Percentiles rank a stretch among this genome's conserved stretches.
Evolutionary conservation across 2,329 filamentous ascomycete genomes (phyloP).

Genomic region (Cladosporium sp.): DNA sequence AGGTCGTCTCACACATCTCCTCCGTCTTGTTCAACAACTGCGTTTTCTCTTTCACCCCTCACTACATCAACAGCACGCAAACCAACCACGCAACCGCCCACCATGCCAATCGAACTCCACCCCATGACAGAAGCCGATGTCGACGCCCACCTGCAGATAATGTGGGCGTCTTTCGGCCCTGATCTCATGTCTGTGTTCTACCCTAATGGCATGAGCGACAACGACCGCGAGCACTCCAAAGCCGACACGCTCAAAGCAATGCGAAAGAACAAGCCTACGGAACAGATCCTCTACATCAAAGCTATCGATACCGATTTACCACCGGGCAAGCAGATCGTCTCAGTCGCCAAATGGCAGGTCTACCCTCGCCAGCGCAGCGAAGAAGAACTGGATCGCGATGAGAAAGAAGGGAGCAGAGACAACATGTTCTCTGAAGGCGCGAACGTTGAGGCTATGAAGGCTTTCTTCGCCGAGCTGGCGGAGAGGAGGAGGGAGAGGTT

Average conservation of each 20-base stretch:
- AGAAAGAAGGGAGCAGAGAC: conserved; percentile 16
- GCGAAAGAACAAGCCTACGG: conserved; percentile 7
- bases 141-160: conserved; percentile 21
- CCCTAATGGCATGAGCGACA: conserved; percentile 23
- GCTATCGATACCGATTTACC: conserved; percentile 28
- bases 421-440: conserved; percentile 16
- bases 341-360: conserved; percentile 30
- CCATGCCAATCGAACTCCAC: conserved; percentile 27
- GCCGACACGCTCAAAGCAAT: conserved; percentile 10
- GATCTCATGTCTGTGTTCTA: conserved; percentile 29
- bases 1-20: not conserved
- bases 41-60: not conserved
- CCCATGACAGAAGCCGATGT: conserved; percentile 24
- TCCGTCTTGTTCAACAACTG: too few relatives aligned
- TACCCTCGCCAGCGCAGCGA: conserved; percentile 23
- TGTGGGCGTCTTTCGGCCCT: conserved; percentile 23
- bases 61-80: not conserved
- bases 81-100: conserved; percentile 5
- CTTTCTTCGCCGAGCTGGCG: conserved; percentile 18
- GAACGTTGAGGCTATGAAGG: conserved; percentile 18
- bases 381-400: conserved; percentile 23
- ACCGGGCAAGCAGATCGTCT: conserved; percentile 22
- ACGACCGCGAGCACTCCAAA: conserved; percentile 13
- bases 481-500: conserved; percentile 22
- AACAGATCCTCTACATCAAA: conserved; percentile 19